These are phyloP conservation scores for Hirsutella thompsonii DNA, from an alignment of 2,329 filamentous ascomycete species.

Conservation along the genomic window DNA sequence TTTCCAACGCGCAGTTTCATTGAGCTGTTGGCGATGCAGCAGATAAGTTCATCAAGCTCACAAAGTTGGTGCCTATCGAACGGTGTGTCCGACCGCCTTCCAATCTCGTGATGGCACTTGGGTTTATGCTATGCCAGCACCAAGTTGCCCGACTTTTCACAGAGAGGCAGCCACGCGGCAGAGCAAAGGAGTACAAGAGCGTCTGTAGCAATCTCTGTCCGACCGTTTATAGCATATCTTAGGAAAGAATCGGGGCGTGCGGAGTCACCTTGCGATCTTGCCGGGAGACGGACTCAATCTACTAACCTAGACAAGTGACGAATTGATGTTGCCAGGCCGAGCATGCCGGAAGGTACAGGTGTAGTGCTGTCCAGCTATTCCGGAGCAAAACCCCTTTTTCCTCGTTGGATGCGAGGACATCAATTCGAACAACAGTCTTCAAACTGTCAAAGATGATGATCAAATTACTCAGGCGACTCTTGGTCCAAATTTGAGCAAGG, in stretches of 20 bases:
- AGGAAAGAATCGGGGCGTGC: constrained; percentile 1
- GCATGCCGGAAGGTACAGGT: constrained; percentile 8
- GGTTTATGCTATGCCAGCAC: neutral
- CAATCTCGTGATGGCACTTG: constrained; percentile 5
- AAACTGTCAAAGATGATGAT: too few species aligned
- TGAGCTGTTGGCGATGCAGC: neutral
- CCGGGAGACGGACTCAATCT: too few species aligned
- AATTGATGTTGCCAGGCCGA: constrained; percentile 6
- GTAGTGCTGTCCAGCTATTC: too few species aligned
- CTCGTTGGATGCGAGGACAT: too few species aligned
- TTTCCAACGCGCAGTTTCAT: too few species aligned
- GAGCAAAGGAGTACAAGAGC: neutral
- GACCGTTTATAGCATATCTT: neutral
- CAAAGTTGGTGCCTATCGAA: neutral
- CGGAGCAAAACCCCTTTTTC: too few species aligned
- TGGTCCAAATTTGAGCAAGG: too few species aligned
- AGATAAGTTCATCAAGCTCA: neutral
- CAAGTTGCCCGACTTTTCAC: neutral
- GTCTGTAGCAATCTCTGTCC: neutral
- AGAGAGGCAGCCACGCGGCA: neutral
- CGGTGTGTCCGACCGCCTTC: constrained; percentile 1
- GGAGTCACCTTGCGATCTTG: constrained; percentile 2
- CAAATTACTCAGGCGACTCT: too few species aligned
- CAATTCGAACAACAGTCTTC: too few species aligned
- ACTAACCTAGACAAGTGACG: constrained; percentile 2